A percentile compares a stretch with the other conserved stretches of the same genome.
phyloP scores from a whole-genome alignment of 73 alveolate species.

The Paramecium bursaria region DNA sequence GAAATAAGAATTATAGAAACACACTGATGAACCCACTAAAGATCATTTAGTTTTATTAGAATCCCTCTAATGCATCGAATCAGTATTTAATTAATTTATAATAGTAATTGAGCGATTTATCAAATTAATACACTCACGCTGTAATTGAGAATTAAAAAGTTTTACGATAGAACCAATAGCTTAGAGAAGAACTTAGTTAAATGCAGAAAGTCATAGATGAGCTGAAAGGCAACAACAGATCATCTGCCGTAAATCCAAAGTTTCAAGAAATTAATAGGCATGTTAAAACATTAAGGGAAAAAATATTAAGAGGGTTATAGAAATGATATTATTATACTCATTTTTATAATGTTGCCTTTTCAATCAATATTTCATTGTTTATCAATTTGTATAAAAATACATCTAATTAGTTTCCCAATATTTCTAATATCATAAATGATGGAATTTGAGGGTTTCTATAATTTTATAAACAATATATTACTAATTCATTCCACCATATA shows the following conservation, averaged over 20 bases:
- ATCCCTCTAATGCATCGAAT: slow-evolving; percentile 12
- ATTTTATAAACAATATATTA: background rate
- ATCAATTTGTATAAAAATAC: slow-evolving; percentile 76
- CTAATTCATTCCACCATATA: slow-evolving; percentile 78
- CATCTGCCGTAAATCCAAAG: slow-evolving; percentile 44
- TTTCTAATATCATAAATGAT: slow-evolving; percentile 78
- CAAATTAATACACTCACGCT: slow-evolving; percentile 2
- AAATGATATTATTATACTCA: slow-evolving; percentile 38
- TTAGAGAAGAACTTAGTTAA: slow-evolving; percentile 1
- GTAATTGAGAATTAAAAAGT: slow-evolving; percentile 1
- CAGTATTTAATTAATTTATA: background rate
- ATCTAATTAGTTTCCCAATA: slow-evolving; percentile 79
- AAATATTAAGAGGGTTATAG: background rate
- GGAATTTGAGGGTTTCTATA: slow-evolving; percentile 57
- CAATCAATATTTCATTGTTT: slow-evolving; percentile 68
- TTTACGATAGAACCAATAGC: background rate
- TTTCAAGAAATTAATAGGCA: slow-evolving; percentile 25
- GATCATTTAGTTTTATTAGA: slow-evolving; percentile 16
- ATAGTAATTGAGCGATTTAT: slow-evolving; percentile 33
- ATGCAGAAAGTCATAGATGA: slow-evolving; percentile 31
- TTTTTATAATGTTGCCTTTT: slow-evolving; percentile 57
- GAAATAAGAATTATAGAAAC: too few species aligned
- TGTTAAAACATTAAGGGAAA: slow-evolving; percentile 4
- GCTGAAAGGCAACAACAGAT: background rate
- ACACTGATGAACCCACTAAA: too few species aligned